Base-by-base conservation (phyloP, 2,329 filamentous ascomycete species). In the Fusarium anguioides region DNA sequence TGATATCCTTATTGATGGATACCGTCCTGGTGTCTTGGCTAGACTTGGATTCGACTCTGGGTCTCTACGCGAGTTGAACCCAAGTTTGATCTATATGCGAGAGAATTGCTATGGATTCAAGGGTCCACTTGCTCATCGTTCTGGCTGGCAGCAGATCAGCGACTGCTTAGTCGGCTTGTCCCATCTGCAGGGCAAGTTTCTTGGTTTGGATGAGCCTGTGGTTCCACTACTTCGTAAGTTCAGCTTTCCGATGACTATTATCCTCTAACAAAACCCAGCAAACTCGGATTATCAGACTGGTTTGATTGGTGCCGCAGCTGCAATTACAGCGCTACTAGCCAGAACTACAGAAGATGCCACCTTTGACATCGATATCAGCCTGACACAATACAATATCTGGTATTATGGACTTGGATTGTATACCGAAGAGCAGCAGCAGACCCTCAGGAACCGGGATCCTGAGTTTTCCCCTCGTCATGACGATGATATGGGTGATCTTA, bases 361-460 rank as follows among this genome's bases (percentile, higher is more conserved):
- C 5, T 48, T 48, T 17, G 46, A 48, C 46, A 48, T 48, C 14
- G 46, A 48, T 5, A 48, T 48, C 8, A 40, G 46, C n/a, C 46
- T 48, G 9, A 48, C 46, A 14, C 46, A 48, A 15, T 48, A 48
- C n/a, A 48, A 48, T 8, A 48, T 48, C n/a, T 48, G 46, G 46
- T 48, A 48, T 40, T 48, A 48, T 21, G 14, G 17, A 4, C 21
- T 48, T 3, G 46, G 46, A 3, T 15, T 31, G 11, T 29, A 29
- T 6, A 12, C 27, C 27, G 27, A 29, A 29, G 27, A 29, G 27
- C 27, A 29, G 27, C 27, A 29, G 27, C 12, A 29, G 27, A 29
- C 27, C 10, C 27, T 29, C 27, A 29, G 27, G 27, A 29, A 29
- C 11, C 27, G 27, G 9, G 27, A 29, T 12, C 10, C 27, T 29